A percentile compares a stretch with the other conserved stretches of the same genome.
phyloP scores from a whole-genome alignment of 495 filamentous ascomycete species.

The Aspergillus bridgeri region DNA sequence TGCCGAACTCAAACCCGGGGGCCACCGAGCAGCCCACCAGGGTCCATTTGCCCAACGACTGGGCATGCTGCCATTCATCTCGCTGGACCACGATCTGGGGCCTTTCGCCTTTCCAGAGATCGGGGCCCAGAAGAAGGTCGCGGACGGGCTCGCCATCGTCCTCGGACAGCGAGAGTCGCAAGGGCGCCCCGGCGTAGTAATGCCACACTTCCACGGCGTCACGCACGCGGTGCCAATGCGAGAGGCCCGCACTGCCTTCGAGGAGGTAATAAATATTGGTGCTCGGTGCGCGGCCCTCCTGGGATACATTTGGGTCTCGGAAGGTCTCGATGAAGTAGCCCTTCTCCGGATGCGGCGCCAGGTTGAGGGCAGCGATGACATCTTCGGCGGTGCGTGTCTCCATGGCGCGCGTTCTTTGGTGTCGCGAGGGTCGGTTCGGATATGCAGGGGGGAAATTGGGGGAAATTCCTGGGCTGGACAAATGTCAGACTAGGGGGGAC shows the following conservation, averaged over 20 bases:
- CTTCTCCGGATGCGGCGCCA: neutral
- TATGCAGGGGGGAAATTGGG: too few relatives aligned
- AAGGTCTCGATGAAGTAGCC: neutral
- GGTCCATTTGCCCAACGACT: neutral
- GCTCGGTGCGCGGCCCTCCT: neutral
- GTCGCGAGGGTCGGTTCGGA: too few relatives aligned
- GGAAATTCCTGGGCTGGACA: too few relatives aligned
- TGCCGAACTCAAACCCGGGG: neutral
- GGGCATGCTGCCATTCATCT: neutral
- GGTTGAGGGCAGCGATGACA: neutral
- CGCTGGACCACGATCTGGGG: neutral
- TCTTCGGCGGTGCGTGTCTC: neutral
- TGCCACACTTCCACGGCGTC: neutral
- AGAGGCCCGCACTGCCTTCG: neutral
- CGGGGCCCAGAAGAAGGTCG: neutral
- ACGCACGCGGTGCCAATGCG: neutral
- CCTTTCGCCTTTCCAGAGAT: neutral
- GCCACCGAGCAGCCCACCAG: neutral
- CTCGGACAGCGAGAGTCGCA: neutral
- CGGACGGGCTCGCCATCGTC: neutral
- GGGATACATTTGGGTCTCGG: neutral
- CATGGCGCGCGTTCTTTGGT: neutral
- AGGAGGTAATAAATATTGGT: neutral
- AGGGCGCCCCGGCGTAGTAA: neutral
- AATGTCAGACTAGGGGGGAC: too few relatives aligned